These are phyloP conservation scores for Candida verbasci DNA, from an alignment of 805 yeast species.

Conservation along the genomic window DNA sequence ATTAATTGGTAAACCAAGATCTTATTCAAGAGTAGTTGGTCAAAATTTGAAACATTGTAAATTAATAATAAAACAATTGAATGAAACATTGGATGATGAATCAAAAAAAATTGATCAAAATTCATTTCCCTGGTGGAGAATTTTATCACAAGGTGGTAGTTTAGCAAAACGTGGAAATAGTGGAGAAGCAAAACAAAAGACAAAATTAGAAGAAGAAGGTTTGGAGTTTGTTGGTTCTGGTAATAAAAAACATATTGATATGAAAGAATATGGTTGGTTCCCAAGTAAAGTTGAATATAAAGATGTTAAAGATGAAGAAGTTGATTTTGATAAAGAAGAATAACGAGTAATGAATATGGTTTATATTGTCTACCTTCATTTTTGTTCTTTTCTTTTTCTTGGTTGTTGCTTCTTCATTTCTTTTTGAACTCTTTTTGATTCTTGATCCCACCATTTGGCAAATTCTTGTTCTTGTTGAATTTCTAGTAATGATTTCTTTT, in stretches of 20 bases:
- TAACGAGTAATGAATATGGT: no score
- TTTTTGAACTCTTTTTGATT: constrained; percentile 59
- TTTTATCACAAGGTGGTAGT: constrained; percentile 60
- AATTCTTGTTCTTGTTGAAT: constrained; percentile 79
- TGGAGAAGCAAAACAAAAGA: constrained; percentile 45
- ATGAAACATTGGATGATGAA: constrained; percentile 14
- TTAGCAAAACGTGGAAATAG: constrained; percentile 44
- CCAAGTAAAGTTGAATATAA: constrained; percentile 42
- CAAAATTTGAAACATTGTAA: constrained; percentile 52
- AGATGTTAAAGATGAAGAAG: constrained; percentile 5
- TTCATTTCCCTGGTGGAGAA: constrained; percentile 79
- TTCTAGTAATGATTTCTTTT: constrained; percentile 54
- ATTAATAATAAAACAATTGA: constrained; percentile 19
- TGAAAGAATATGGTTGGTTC: constrained; percentile 63
- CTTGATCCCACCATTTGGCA: constrained; percentile 85
- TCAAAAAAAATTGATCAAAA: constrained; percentile 12
- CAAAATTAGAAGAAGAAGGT: constrained; percentile 44
- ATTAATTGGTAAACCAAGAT: constrained; percentile 55
- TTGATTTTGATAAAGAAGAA: neutral
- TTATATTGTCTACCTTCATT: neutral
- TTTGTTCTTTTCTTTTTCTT: neutral
- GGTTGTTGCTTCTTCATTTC: constrained; percentile 16
- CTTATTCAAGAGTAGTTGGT: constrained; percentile 68
- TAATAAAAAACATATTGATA: constrained; percentile 29
- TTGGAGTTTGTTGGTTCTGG: constrained; percentile 28